These are phyloP conservation scores for Urostyla sp. DNA, from an alignment of 73 alveolate species.

Conservation along the genomic window DNA sequence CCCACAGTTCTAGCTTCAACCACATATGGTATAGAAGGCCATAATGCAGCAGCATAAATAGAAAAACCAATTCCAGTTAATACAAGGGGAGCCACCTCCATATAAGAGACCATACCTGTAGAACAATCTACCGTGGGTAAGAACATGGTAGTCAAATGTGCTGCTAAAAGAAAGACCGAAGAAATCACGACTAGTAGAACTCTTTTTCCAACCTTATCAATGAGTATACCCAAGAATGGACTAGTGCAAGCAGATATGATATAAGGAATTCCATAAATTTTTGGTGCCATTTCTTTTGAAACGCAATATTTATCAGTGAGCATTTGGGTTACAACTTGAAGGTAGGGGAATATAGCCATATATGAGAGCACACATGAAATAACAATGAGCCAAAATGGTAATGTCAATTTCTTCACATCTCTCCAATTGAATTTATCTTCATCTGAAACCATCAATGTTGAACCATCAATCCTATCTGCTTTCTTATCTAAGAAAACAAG, in stretches of 20 bases:
- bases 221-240: constrained; percentile 80
- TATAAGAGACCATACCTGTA: constrained; percentile 29
- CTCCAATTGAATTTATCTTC: constrained; percentile 76
- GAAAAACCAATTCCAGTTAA: constrained; percentile 82
- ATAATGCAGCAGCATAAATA: constrained; percentile 85
- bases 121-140: constrained; percentile 63
- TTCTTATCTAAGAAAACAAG: constrained; percentile 20
- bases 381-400: constrained; percentile 77
- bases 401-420: constrained; percentile 80
- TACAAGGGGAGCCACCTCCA: constrained; percentile 65
- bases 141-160: constrained; percentile 59
- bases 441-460: constrained; percentile 45
- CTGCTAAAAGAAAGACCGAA: constrained; percentile 53
- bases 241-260: constrained; percentile 78
- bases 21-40: constrained; percentile 88
- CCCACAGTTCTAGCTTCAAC: constrained; percentile 85
- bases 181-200: constrained; percentile 48
- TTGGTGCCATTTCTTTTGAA: constrained; percentile 70
- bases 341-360: constrained; percentile 78
- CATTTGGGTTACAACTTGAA: constrained; percentile 69
- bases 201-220: constrained; percentile 78
- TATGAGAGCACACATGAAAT: constrained; percentile 76
- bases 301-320: constrained; percentile 67
- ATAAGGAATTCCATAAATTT: constrained; percentile 55
- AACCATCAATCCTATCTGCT: constrained; percentile 26